Conservation (phyloP, 2,329 filamentous ascomycete species). For the Aspergillus aculeatinus region DNA sequence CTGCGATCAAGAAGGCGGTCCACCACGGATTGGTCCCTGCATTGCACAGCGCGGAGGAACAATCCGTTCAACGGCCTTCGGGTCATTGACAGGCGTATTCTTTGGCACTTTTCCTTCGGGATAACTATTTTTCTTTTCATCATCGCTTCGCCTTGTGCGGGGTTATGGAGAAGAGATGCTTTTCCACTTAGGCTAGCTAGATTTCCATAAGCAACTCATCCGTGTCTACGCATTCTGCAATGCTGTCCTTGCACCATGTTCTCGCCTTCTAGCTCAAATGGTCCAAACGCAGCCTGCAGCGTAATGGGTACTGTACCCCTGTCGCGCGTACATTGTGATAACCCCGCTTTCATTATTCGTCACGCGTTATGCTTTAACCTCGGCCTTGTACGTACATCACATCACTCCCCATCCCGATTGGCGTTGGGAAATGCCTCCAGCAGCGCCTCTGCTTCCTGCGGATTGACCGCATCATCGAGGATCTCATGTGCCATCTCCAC, state of each 20-base stretch:
- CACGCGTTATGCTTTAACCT: not conserved
- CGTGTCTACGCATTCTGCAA: too few relatives aligned
- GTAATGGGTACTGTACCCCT: too few relatives aligned
- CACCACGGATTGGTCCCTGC: constrained; percentile 52
- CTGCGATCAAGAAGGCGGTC: constrained; percentile 48
- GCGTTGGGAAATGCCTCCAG: constrained; percentile 46
- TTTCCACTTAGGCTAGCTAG: too few relatives aligned
- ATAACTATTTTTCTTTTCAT: constrained; percentile 45
- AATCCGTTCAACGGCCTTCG: constrained; percentile 50
- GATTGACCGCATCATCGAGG: constrained; percentile 75
- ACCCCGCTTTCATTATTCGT: not conserved
- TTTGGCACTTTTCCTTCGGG: constrained; percentile 45
- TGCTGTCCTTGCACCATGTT: too few relatives aligned
- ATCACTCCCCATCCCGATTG: constrained; percentile 26
- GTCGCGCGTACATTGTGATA: not conserved
- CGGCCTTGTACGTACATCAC: constrained; percentile 5
- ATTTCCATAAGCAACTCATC: too few relatives aligned
- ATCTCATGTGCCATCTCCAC: constrained; percentile 79
- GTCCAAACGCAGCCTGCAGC: too few relatives aligned
- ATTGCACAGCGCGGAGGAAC: constrained; percentile 59
- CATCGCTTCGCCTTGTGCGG: constrained; percentile 35
- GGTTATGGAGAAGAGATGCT: constrained; percentile 37
- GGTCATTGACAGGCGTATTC: constrained; percentile 51
- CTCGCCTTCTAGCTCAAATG: too few relatives aligned
- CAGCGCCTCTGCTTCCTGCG: constrained; percentile 70